Percentiles rank a stretch among this genome's conserved stretches.
phyloP scores from a whole-genome alignment of 2,329 filamentous ascomycete species.

The Colletotrichum acutatum region DNA sequence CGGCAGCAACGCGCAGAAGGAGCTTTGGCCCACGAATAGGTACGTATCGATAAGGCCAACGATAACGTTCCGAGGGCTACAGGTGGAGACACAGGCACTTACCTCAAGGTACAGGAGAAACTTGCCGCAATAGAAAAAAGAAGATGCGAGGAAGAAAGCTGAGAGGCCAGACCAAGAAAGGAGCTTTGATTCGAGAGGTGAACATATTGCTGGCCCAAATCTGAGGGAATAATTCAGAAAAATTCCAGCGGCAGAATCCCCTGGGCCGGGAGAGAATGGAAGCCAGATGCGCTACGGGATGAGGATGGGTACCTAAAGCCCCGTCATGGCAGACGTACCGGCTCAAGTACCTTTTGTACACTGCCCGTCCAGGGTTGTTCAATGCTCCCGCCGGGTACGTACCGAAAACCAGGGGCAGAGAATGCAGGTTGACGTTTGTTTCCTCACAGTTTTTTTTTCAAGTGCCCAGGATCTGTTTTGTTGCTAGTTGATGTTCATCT shows the following conservation, averaged over 20 bases:
- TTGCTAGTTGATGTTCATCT: neutral
- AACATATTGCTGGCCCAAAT: slow-evolving; percentile 12
- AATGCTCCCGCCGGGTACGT: neutral
- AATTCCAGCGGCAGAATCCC: slow-evolving; percentile 24
- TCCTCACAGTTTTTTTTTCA: slow-evolving; percentile 11
- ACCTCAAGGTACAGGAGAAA: neutral
- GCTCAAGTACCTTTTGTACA: neutral
- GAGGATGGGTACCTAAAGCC: slow-evolving; percentile 12
- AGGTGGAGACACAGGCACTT: slow-evolving; percentile 3
- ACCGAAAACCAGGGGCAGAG: neutral
- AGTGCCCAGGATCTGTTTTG: neutral
- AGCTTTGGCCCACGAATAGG: slow-evolving; percentile 7
- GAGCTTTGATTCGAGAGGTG: slow-evolving; percentile 13
- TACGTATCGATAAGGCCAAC: slow-evolving; percentile 2
- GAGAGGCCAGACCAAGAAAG: neutral
- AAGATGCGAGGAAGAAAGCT: neutral
- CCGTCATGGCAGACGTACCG: neutral
- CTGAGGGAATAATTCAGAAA: neutral
- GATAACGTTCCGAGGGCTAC: slow-evolving; percentile 29
- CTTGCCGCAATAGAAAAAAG: neutral
- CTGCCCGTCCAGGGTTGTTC: neutral
- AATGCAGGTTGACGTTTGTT: slow-evolving; percentile 23
- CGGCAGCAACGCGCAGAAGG: neutral
- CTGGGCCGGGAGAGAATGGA: neutral
- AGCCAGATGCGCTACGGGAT: neutral